Base-by-base conservation (phyloP, 129 eudicot species). In the Erigeron canadensis region DNA sequence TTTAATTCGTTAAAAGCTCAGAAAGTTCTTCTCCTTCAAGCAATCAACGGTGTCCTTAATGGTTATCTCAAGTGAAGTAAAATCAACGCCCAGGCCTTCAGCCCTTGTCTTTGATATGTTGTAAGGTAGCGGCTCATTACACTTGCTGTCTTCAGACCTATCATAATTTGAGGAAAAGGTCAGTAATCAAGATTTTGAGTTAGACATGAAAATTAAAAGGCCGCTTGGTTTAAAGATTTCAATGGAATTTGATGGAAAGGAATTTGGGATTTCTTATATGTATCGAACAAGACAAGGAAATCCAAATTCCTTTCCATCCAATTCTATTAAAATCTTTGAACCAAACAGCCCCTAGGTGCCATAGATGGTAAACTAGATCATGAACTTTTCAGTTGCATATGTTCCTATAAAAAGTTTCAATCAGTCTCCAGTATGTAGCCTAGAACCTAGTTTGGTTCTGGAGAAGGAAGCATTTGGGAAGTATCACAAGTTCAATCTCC, bases 21-120 rank as follows among this genome's bases (percentile, higher is more conserved):
- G 53, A 9, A 73, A 61, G 41, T 54, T 71, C 77, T 78, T 84
- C 71, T 75, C 75, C 65, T 54, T 78, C 34, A 84, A 39, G 85
- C 76, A 69, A 53, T 84, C 84, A 54, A 84, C 40, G 10, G 81
- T 81, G 55, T 84, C 86, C 67, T 70, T 84, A 56, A 84, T 74
- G 70, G 63, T 75, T 11, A 74, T 79, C 71, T 81, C 78, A 7
- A 61, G 6, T 19, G 83, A 83, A 63, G 75, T 84, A 67, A 73
- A 81, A 8, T 39, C 37, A n/a, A 84, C 58, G 7, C 89, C 89
- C 53, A 84, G 43, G 56, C 28, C 46, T 75, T 78, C 72, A 1
- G 71, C 86, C 57, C 41, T 81, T 57, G 58, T 75, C 64, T 64
- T 77, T 9, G 86, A 84, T 42, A 84, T 79, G 41, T 42, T 15